phyloP scores from a whole-genome alignment of 1,284 basidiomycete species.

The Apiotrichum veenhuisii region DNA sequence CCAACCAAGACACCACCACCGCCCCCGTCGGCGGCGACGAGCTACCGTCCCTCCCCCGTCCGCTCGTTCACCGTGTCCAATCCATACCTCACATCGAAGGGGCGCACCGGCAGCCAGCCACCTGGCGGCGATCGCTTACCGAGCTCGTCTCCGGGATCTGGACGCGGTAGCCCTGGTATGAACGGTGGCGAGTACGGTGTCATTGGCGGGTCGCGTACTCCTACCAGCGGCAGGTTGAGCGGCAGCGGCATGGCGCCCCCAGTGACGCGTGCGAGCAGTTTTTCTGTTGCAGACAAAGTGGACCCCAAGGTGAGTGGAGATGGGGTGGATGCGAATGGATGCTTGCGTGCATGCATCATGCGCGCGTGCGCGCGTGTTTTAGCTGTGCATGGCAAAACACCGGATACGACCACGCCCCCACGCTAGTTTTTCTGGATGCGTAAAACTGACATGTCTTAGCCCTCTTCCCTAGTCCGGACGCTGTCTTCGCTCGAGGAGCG shows the following conservation, averaged over 20 bases:
- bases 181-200: slow-evolving; percentile 36
- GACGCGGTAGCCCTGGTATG: slow-evolving; percentile 30
- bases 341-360: background rate
- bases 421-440: background rate
- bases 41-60: slow-evolving; percentile 18
- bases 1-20: slow-evolving; percentile 7
- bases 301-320: slow-evolving; percentile 11
- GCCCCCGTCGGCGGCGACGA: background rate
- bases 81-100: slow-evolving; percentile 25
- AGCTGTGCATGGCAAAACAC: background rate
- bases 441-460: slow-evolving; percentile 21
- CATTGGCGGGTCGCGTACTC: slow-evolving; percentile 41
- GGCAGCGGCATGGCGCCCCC: slow-evolving; percentile 6
- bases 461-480: slow-evolving; percentile 31
- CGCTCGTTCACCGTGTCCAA: slow-evolving; percentile 20
- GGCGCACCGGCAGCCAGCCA: slow-evolving; percentile 40
- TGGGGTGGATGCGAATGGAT: background rate
- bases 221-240: slow-evolving; percentile 17
- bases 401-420: background rate
- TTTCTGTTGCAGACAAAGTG: slow-evolving; percentile 28
- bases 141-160: slow-evolving; percentile 32
- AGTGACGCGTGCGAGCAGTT: slow-evolving; percentile 42
- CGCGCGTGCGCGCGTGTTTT: background rate
- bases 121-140: slow-evolving; percentile 35
- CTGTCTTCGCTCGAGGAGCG: slow-evolving; percentile 44